Percentiles rank a stretch among this genome's conserved stretches.
Conservation (phyloP, 2,329 filamentous ascomycete genomes). For the Juglanconis sp. region DNA sequence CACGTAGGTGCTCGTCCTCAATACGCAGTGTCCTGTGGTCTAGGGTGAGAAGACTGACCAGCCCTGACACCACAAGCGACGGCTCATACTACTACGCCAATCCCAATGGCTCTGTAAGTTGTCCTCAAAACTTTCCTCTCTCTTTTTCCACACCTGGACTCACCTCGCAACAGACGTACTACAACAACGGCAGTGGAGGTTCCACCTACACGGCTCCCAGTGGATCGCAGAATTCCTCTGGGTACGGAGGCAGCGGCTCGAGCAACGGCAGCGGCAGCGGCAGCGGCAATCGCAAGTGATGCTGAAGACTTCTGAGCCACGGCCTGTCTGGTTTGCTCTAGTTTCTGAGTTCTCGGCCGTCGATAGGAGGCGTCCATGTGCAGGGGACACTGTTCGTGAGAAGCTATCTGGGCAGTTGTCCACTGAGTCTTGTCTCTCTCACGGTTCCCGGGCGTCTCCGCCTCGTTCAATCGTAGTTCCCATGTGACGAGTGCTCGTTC, state of each 20-base stretch:
- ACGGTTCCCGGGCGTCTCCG: too few species aligned
- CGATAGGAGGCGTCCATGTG: background rate
- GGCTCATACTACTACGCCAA: slow-evolving; percentile 75
- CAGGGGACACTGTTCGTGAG: too few species aligned
- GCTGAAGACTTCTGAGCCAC: background rate
- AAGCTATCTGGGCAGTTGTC: too few species aligned
- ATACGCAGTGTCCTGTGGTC: too few species aligned
- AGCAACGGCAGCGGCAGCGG: background rate
- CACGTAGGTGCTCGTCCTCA: slow-evolving; percentile 35
- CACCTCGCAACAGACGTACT: slow-evolving; percentile 45
- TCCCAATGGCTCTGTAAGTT: slow-evolving; percentile 52
- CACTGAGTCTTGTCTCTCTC: too few species aligned
- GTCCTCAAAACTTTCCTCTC: too few species aligned
- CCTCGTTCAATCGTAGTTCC: too few species aligned
- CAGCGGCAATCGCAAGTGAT: slow-evolving; percentile 1
- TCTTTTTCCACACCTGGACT: too few species aligned
- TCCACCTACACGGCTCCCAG: slow-evolving; percentile 59
- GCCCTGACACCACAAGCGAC: slow-evolving; percentile 36
- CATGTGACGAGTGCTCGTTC: too few species aligned
- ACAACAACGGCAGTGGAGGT: slow-evolving; percentile 58
- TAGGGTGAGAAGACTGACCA: background rate
- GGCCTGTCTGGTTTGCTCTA: too few species aligned
- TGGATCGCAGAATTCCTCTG: slow-evolving; percentile 31
- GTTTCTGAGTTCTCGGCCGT: background rate
- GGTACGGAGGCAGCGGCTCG: slow-evolving; percentile 18